Conservation (phyloP, 2,329 filamentous ascomycete genomes). For the Penicillium sp. region DNA sequence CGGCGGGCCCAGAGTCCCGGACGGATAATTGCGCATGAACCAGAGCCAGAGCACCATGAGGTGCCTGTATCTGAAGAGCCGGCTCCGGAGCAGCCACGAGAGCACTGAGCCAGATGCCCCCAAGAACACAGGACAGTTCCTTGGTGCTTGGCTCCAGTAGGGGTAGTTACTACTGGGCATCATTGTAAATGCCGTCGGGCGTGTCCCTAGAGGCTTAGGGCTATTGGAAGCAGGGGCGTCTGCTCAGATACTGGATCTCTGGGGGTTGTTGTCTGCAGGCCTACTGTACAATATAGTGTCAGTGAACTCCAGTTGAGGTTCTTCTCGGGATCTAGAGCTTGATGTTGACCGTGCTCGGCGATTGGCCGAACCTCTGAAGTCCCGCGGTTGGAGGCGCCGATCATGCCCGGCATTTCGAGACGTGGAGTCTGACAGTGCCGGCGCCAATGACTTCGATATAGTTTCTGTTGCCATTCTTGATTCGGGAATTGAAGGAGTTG, state of each 20-base stretch:
- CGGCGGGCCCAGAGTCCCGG: constrained; percentile 28
- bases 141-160: constrained; percentile 48
- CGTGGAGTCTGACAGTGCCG: neutral
- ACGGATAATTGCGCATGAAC: constrained; percentile 15
- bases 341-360: neutral
- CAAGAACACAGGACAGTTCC: constrained; percentile 49
- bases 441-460: neutral
- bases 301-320: neutral
- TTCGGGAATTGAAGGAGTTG: too few species aligned
- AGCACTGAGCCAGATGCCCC: constrained; percentile 51
- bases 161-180: constrained; percentile 26
- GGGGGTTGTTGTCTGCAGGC: constrained; percentile 4
- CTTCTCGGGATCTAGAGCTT: neutral
- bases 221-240: constrained; percentile 35
- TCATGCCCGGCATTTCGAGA: too few species aligned
- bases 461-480: too few species aligned
- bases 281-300: constrained; percentile 1
- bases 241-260: constrained; percentile 26
- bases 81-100: constrained; percentile 51
- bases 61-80: constrained; percentile 16
- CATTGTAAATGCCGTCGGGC: constrained; percentile 5
- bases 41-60: constrained; percentile 13
- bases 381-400: neutral
- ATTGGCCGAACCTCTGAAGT: neutral
- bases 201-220: too few species aligned